phyloP scores from a whole-genome alignment of 192 early-diverging fungal genomes.

The Backusella sp. region DNA sequence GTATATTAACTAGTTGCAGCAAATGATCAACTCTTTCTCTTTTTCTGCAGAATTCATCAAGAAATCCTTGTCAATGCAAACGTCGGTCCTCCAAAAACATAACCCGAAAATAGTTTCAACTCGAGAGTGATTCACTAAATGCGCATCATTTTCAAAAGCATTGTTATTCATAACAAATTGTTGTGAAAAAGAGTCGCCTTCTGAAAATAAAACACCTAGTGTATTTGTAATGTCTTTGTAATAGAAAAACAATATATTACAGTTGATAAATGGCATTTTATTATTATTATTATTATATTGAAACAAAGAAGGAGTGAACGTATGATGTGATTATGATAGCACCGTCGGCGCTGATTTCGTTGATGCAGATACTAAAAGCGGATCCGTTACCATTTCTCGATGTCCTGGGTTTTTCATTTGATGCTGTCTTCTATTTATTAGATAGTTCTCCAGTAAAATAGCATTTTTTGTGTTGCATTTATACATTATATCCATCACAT shows the following conservation, averaged over 20 bases:
- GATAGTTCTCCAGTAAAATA: conserved; percentile 39
- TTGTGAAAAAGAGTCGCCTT: not conserved
- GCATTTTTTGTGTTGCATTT: conserved; percentile 50
- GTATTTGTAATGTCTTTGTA: not conserved
- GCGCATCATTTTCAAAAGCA: too few species aligned
- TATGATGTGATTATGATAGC: not conserved
- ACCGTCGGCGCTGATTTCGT: not conserved
- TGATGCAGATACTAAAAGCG: not conserved
- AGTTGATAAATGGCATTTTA: not conserved
- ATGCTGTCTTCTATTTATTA: conserved; percentile 15
- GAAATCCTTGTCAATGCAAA: not conserved
- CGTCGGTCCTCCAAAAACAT: not conserved
- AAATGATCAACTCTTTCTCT: too few species aligned
- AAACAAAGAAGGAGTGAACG: not conserved
- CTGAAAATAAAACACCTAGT: not conserved
- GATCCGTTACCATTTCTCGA: not conserved
- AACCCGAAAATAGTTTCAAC: not conserved
- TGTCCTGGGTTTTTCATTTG: not conserved
- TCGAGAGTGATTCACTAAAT: too few species aligned
- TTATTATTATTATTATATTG: not conserved
- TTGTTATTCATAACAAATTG: too few species aligned
- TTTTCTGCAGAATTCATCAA: not conserved
- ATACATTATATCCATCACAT: conserved; percentile 46
- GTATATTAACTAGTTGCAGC: too few species aligned
- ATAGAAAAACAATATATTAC: not conserved